These are phyloP conservation scores for Phaeolepiota aurea DNA, from an alignment of 768 basidiomycete genomes.

Conservation along the genomic window DNA sequence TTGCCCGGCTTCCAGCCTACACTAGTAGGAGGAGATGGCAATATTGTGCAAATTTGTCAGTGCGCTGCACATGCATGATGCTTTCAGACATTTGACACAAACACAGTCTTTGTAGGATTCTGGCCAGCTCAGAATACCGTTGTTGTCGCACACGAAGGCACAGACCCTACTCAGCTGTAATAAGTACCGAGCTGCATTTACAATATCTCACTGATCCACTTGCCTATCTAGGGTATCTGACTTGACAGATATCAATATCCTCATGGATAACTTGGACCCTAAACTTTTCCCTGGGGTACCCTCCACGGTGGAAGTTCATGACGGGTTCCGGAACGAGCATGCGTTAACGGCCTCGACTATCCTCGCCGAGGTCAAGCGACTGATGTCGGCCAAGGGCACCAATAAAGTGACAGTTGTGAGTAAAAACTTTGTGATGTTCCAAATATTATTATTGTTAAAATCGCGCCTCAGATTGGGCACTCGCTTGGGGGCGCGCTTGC, in stretches of 20 bases:
- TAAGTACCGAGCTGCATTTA: conserved; percentile 5
- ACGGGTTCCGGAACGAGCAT: conserved; percentile 42
- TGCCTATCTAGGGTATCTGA: conserved; percentile 25
- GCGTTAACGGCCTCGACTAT: conserved; percentile 32
- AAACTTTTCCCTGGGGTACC: conserved; percentile 43
- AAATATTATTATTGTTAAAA: conserved; percentile 3
- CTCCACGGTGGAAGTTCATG: conserved; percentile 31
- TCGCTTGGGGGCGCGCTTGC: conserved; percentile 39
- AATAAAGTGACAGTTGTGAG: conserved; percentile 31
- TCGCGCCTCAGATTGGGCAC: conserved; percentile 25
- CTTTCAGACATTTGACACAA: conserved; percentile 3
- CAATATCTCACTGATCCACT: not conserved
- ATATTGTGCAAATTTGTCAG: conserved; percentile 34
- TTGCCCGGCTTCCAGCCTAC: conserved; percentile 28
- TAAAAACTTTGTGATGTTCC: conserved; percentile 1
- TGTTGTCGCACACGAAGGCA: conserved; percentile 48
- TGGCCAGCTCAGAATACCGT: conserved; percentile 35
- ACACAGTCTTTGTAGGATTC: conserved; percentile 41
- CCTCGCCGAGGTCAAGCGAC: conserved; percentile 28
- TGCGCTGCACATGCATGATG: too few species aligned
- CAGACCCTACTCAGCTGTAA: conserved; percentile 41
- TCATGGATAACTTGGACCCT: conserved; percentile 24
- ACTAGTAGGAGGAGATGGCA: conserved; percentile 40
- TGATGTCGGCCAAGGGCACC: conserved; percentile 25
- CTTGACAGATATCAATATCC: conserved; percentile 36